Base-by-base conservation (phyloP, 2,329 filamentous ascomycete genomes). In the Fusarium duplospermum region DNA sequence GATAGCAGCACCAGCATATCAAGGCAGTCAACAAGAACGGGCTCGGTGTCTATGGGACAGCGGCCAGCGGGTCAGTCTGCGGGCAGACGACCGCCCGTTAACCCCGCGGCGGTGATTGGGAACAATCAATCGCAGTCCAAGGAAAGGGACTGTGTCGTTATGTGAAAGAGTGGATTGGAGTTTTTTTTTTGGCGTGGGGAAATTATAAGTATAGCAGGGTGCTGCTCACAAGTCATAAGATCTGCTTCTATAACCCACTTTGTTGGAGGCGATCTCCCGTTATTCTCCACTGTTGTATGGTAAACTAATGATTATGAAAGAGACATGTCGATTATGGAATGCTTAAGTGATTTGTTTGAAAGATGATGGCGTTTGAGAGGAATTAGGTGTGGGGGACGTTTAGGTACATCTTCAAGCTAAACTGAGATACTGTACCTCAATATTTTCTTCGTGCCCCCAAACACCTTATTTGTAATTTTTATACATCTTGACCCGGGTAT, bases 1-100 rank as follows among this genome's bases (percentile, higher is more conserved):
- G 78, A 79, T 6, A 88, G 86, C 72, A 76, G 72, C 27, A 65
- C 70, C 31, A 27, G 50, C 31, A 66, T 70, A 20, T 75, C 75
- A 33, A 73, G 73, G 20, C 79, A 78, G 69, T 69, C 72, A 3
- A 72, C 74, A 62, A 72, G 73, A 60, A 72, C 76, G 38, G 71
- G 63, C 31, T 50, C 67, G 4, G 36, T 58, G 20, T 60, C 69
- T n/a, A 64, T 68, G 62, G 64, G 73, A 33, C 75, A 75, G 57
- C 75, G 74, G 22, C 74, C 70, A 4, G 57, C 62, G 38, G 72
- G 69, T 11, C 67, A 72, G 33, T 52, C 71, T 59, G 75, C 77
- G 27, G 73, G 70, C 33, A 79, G 74, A 79, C 70, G 70, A 20
- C 75, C 72, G 29, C 66, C 76, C 8, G 77, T 73, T n/a, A 69